Evolutionary conservation across 2,329 filamentous ascomycete genomes (phyloP).

Genomic region (Tolypocladium inflatum): DNA sequence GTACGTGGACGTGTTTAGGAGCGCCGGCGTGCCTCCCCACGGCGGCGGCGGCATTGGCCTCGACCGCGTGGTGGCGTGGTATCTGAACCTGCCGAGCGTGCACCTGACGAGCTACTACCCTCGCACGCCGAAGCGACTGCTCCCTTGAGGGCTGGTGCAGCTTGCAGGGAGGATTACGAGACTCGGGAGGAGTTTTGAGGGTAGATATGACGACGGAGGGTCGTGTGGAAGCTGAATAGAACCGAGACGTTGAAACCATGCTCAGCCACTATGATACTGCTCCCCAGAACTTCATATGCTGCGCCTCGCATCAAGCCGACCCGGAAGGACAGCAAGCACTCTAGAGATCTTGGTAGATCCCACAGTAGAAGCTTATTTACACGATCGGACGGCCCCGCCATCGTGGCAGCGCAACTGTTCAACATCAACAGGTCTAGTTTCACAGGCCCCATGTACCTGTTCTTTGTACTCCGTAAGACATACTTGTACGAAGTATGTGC

Average conservation of each 20-base stretch:
- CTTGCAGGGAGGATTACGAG: not conserved
- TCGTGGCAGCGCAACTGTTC: too few relatives aligned
- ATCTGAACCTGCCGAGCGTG: conserved; percentile 47
- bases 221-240: not conserved
- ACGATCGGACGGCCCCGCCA: too few relatives aligned
- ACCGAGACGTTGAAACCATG: not conserved
- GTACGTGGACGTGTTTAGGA: conserved; percentile 73
- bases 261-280: not conserved
- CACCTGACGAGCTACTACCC: conserved; percentile 50
- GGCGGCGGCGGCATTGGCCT: conserved; percentile 84
- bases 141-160: conserved; percentile 26
- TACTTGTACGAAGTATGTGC: too few relatives aligned
- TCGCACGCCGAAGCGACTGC: conserved; percentile 49
- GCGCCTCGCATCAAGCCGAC: not conserved
- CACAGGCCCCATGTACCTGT: too few relatives aligned
- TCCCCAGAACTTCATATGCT: not conserved
- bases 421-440: too few relatives aligned
- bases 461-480: too few relatives aligned
- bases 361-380: too few relatives aligned
- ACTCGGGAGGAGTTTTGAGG: not conserved
- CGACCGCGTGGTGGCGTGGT: conserved; percentile 72
- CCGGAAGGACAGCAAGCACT: not conserved
- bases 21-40: conserved; percentile 80
- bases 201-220: not conserved
- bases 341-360: not conserved